phyloP scores from a whole-genome alignment of 2,329 filamentous ascomycete species.

The Fusarium lyarnte region DNA sequence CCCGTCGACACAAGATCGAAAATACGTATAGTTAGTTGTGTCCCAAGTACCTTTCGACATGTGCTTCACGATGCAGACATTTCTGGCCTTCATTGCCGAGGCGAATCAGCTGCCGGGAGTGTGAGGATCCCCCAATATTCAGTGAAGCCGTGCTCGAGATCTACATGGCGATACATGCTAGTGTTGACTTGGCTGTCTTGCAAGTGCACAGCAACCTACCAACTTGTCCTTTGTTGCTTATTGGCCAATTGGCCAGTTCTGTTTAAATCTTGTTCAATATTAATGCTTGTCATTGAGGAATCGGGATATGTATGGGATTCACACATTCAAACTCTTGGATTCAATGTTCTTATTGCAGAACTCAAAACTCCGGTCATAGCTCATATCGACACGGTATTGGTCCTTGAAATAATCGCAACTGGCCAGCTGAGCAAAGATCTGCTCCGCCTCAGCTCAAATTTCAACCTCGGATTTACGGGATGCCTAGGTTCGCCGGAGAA shows the following conservation, averaged over 20 bases:
- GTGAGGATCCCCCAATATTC: neutral
- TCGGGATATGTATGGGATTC: constrained; percentile 6
- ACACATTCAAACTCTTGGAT: neutral
- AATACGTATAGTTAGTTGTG: neutral
- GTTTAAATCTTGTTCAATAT: neutral
- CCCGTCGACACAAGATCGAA: neutral
- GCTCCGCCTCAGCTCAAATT: constrained; percentile 3
- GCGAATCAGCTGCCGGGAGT: neutral
- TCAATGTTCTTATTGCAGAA: neutral
- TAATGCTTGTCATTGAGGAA: neutral
- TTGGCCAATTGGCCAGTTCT: constrained; percentile 11
- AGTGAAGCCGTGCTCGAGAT: constrained; percentile 2
- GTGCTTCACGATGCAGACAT: constrained; percentile 3
- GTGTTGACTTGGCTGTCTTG: neutral
- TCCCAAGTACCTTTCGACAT: constrained; percentile 10
- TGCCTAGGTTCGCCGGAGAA: constrained; percentile 15
- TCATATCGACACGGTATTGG: neutral
- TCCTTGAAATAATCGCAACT: neutral
- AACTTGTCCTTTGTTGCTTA: constrained; percentile 2
- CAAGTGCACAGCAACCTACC: neutral
- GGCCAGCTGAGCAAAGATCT: constrained; percentile 18
- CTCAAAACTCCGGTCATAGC: neutral
- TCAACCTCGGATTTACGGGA: constrained; percentile 4
- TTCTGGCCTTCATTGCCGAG: neutral
- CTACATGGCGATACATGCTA: constrained; percentile 1